A percentile compares a stretch with the other conserved stretches of the same genome.
These are phyloP conservation scores for Camellia sinensis DNA, from an alignment of 148 eudicot species.

Conservation along the genomic window DNA sequence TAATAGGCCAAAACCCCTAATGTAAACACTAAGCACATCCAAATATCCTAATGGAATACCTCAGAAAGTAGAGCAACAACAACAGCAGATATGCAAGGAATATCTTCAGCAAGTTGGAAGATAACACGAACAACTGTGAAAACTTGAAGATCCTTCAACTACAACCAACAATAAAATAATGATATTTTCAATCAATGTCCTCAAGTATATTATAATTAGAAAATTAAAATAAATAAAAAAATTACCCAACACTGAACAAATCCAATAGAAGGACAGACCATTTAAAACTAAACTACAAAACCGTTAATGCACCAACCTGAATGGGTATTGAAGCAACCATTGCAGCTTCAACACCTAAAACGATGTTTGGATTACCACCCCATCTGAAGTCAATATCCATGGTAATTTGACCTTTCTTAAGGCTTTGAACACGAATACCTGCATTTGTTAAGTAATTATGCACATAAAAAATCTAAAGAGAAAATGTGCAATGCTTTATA, in stretches of 20 bases:
- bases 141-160: slow-evolving; percentile 96
- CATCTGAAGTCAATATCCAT: slow-evolving; percentile 96
- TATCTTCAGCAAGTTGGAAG: slow-evolving; percentile 90
- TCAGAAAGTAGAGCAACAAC: slow-evolving; percentile 95
- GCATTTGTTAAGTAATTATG: slow-evolving; percentile 26
- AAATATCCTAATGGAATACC: slow-evolving; percentile 34
- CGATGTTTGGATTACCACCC: slow-evolving; percentile 94
- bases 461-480: neutral
- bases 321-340: slow-evolving; percentile 87
- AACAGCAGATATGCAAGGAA: slow-evolving; percentile 97
- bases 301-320: slow-evolving; percentile 54
- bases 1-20: neutral
- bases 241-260: neutral
- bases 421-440: slow-evolving; percentile 99
- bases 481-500: neutral
- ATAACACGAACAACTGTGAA: slow-evolving; percentile 92
- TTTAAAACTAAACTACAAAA: too few relatives aligned
- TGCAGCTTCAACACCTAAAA: slow-evolving; percentile 83
- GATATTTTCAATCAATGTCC: slow-evolving; percentile 11
- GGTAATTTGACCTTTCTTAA: slow-evolving; percentile 77
- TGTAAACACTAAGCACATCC: neutral
- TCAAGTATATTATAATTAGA: neutral
- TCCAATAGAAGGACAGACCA: neutral
- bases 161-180: slow-evolving; percentile 24
- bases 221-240: neutral